Conservation (phyloP, 108 stramenopile genomes). For the Pseudonitzschia pungens region DNA sequence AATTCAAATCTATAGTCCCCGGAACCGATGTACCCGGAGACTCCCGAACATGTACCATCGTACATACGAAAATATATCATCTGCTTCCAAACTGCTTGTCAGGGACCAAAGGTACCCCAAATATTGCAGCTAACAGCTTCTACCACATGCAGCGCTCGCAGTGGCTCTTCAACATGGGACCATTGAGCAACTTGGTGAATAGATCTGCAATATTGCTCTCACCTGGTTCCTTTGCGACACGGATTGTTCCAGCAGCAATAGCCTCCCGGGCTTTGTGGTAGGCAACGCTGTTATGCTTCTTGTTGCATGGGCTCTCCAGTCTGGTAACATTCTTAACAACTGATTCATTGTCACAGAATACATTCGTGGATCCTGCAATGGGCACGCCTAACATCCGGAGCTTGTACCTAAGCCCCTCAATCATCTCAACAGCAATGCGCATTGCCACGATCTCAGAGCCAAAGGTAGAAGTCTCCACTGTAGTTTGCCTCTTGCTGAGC, state of each 20-base stretch:
- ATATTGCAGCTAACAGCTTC: too few relatives aligned
- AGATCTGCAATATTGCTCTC: conserved; percentile 39
- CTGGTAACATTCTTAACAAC: conserved; percentile 28
- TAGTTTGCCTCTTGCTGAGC: conserved; percentile 53
- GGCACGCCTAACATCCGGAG: conserved; percentile 56
- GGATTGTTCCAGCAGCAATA: conserved; percentile 30
- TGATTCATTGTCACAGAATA: conserved; percentile 39
- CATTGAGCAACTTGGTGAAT: conserved; percentile 38
- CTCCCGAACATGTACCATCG: too few relatives aligned
- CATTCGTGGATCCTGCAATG: conserved; percentile 25
- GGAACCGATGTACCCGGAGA: too few relatives aligned
- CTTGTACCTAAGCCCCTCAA: conserved; percentile 51
- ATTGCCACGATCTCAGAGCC: conserved; percentile 51
- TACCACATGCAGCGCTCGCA: neutral
- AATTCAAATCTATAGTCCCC: too few relatives aligned
- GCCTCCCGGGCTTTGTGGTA: conserved; percentile 48
- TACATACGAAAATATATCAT: too few relatives aligned
- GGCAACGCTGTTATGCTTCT: conserved; percentile 44
- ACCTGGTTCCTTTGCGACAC: conserved; percentile 34
- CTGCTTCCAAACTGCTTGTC: too few relatives aligned
- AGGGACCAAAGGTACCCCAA: too few relatives aligned
- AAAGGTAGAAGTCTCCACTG: conserved; percentile 59
- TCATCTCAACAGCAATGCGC: conserved; percentile 9
- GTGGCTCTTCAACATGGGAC: neutral
- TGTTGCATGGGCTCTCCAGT: conserved; percentile 52